phyloP scores from a whole-genome alignment of 768 basidiomycete species.

The Mycena amicta region DNA sequence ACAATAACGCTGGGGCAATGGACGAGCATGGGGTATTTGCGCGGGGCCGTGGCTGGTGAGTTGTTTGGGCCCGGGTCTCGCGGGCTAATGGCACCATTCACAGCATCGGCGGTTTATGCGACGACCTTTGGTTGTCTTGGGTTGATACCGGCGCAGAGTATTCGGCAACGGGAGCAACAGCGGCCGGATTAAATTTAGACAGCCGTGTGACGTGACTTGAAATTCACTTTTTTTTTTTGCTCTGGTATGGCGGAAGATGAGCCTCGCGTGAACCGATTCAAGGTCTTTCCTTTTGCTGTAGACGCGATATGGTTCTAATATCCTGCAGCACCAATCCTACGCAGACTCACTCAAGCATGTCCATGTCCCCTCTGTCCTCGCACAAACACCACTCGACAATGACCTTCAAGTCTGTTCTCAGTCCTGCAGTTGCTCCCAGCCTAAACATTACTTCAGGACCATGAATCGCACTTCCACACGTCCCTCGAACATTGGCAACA shows the following conservation, averaged over 20 bases:
- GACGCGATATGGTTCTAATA: background rate
- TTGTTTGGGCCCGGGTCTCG: slow-evolving; percentile 5
- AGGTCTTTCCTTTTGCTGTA: slow-evolving; percentile 32
- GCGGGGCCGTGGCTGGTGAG: slow-evolving; percentile 66
- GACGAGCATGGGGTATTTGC: slow-evolving; percentile 64
- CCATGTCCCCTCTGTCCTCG: slow-evolving; percentile 69
- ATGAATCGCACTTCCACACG: slow-evolving; percentile 77
- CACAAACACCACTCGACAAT: slow-evolving; percentile 55
- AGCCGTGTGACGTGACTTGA: background rate
- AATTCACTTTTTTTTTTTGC: background rate
- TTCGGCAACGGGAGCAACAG: slow-evolving; percentile 9
- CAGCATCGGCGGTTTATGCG: slow-evolving; percentile 72
- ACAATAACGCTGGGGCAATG: slow-evolving; percentile 67
- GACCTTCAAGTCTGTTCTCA: slow-evolving; percentile 53
- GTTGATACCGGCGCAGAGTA: slow-evolving; percentile 62
- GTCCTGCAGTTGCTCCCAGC: slow-evolving; percentile 27
- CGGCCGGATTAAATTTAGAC: slow-evolving; percentile 9
- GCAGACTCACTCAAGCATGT: slow-evolving; percentile 66
- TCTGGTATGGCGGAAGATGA: slow-evolving; percentile 24
- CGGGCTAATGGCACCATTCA: slow-evolving; percentile 2
- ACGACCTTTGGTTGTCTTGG: slow-evolving; percentile 76
- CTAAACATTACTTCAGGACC: slow-evolving; percentile 49
- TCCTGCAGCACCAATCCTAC: slow-evolving; percentile 71
- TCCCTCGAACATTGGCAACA: slow-evolving; percentile 77
- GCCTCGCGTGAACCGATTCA: slow-evolving; percentile 52